These are phyloP conservation scores for Rhizoclosmatium globosum DNA, from an alignment of 192 early-diverging fungal genomes.

Conservation along the genomic window DNA sequence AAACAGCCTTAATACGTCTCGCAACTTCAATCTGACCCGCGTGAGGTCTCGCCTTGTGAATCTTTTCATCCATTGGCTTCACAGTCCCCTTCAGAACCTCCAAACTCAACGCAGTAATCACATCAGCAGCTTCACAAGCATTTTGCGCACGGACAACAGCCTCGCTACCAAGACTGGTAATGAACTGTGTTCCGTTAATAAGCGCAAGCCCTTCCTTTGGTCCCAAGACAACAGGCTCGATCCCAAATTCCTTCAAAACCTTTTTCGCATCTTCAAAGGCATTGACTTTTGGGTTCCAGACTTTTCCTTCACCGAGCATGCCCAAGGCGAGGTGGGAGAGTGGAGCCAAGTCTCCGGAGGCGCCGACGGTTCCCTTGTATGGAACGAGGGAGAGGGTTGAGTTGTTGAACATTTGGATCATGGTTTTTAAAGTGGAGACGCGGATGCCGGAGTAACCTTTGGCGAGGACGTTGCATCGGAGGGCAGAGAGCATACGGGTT, in stretches of 20 bases:
- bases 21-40: constrained; percentile 30
- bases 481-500: constrained; percentile 33
- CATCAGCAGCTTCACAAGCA: constrained; percentile 26
- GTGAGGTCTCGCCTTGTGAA: constrained; percentile 34
- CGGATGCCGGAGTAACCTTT: constrained; percentile 32
- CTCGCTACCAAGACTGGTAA: constrained; percentile 23
- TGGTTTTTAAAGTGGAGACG: constrained; percentile 24
- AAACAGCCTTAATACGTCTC: not conserved
- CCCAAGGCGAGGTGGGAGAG: constrained; percentile 33
- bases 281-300: constrained; percentile 25
- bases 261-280: constrained; percentile 15
- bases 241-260: constrained; percentile 17
- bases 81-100: constrained; percentile 35
- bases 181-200: constrained; percentile 44
- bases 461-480: constrained; percentile 36
- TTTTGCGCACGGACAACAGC: constrained; percentile 25
- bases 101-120: constrained; percentile 26
- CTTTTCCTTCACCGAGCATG: constrained; percentile 33
- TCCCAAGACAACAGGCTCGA: constrained; percentile 22
- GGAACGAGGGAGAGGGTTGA: constrained; percentile 21
- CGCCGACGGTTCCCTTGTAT: constrained; percentile 33
- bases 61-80: constrained; percentile 29
- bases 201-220: constrained; percentile 39
- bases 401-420: constrained; percentile 33
- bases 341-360: constrained; percentile 36